Conservation (phyloP, 768 basidiomycete genomes). For the Mrakia blollopis region DNA sequence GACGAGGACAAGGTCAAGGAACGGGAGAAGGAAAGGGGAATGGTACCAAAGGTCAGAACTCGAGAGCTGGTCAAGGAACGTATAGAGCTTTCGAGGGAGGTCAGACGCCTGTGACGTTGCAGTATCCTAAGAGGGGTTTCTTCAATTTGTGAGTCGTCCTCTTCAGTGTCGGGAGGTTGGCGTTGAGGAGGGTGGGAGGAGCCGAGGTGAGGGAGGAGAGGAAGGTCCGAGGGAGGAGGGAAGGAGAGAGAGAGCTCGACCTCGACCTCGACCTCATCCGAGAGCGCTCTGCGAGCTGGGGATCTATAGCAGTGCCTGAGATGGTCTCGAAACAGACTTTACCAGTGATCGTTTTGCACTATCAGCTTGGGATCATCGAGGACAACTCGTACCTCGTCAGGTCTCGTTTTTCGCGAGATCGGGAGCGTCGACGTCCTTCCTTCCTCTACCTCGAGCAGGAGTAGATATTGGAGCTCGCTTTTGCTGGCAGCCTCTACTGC, state of each 20-base stretch:
- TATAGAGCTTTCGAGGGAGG: conserved; percentile 89
- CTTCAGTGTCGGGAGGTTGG: background rate
- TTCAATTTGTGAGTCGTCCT: conserved; percentile 68
- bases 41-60: conserved; percentile 93
- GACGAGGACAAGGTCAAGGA: conserved; percentile 86
- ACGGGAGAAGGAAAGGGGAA: conserved; percentile 88
- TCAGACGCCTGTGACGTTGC: conserved; percentile 84
- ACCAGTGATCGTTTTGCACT: no score
- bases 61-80: conserved; percentile 79
- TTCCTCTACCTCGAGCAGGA: background rate
- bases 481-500: no score
- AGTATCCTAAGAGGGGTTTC: conserved; percentile 91
- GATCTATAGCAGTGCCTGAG: no score
- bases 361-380: no score
- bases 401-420: background rate
- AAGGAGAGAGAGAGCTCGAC: no score
- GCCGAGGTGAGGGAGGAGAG: background rate
- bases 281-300: no score
- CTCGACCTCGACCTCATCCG: no score
- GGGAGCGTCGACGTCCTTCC: background rate
- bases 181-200: no score
- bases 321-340: no score
- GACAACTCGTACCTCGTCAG: background rate
- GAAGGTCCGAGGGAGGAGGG: background rate
- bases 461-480: no score